Base-by-base conservation (phyloP, 139 green algal genomes). In the Micractinium sp. region DNA sequence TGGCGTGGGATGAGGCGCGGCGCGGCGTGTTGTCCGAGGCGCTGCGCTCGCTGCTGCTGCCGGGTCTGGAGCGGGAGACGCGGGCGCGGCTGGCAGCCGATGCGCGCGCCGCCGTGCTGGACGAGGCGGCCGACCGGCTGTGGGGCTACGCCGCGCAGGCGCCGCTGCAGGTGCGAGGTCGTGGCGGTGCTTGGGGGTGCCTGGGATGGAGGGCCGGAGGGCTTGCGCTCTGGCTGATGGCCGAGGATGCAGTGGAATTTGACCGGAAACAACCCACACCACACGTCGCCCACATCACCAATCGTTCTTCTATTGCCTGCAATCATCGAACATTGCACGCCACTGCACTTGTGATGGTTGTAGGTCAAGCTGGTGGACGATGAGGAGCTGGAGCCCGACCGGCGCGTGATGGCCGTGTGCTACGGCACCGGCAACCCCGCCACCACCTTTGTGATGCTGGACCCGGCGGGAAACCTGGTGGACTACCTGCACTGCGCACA, bases 371-470 rank as follows among this genome's bases (percentile, higher is more conserved):
- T 85, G 67, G 75, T 76, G 13, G 92, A 94, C 23, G 89, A 91
- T 2, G 91, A 94, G 12, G 90, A 92, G 56, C 33, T 88, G 13
- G 82, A 94, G 81, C 89, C 92, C 35, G 88, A 93, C 19, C 93
- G 89, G 18, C 91, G 95, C 31, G 92, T 97, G 82, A 93, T 97
- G 93, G 92, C 94, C 22, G 93, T 87, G 9, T 88, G 90, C 31
- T 98, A 96, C 93, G 96, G 96, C 1, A 39, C 89, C 22, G 96
- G 95, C 82, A 47, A 27, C 41, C 90, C 94, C 0, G 89, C 93
- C 36, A 98, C 96, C 38, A 95, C 95, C 41, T 87, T 98, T 76
- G 96, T 95, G 29, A 93, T 96, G 88, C 89, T 98, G 67, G 94
- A 98, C 79, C 69, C 87, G 4, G 3, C 73, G 66, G 91, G 88